Evolutionary conservation across 306 rosid species (phyloP).

Genomic region (Chamaecrista fasciculata): DNA sequence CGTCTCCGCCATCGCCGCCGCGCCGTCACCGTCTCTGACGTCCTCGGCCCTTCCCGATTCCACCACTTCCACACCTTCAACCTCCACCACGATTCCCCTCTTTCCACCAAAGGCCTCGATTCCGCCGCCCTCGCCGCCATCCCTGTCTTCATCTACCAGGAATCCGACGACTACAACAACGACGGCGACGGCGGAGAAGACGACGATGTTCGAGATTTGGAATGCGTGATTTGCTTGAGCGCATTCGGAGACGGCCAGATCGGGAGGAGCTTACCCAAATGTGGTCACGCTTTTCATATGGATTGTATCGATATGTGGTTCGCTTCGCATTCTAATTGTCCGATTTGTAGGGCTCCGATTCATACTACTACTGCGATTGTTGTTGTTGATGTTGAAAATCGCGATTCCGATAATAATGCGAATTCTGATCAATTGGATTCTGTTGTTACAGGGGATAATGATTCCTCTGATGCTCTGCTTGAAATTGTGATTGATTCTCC

Average conservation of each 20-base stretch:
- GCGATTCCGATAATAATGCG: too few species aligned
- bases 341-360: conserved; percentile 72
- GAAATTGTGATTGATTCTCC: conserved; percentile 43
- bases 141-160: conserved; percentile 58
- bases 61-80: conserved; percentile 51
- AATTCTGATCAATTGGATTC: conserved; percentile 26
- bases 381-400: too few species aligned
- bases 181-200: background rate
- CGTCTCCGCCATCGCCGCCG: conserved; percentile 43
- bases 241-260: conserved; percentile 61
- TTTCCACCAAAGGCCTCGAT: conserved; percentile 62
- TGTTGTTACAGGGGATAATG: background rate
- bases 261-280: conserved; percentile 65
- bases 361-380: too few species aligned
- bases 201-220: conserved; percentile 31
- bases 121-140: conserved; percentile 48
- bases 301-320: conserved; percentile 95
- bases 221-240: conserved; percentile 82
- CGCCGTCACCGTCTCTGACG: conserved; percentile 53
- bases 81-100: conserved; percentile 40
- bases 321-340: conserved; percentile 71
- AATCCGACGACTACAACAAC: too few species aligned
- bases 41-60: conserved; percentile 56
- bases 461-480: conserved; percentile 32
- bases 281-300: conserved; percentile 77